Conservation (phyloP, 805 yeast species). For the Lipomyces orientalis region DNA sequence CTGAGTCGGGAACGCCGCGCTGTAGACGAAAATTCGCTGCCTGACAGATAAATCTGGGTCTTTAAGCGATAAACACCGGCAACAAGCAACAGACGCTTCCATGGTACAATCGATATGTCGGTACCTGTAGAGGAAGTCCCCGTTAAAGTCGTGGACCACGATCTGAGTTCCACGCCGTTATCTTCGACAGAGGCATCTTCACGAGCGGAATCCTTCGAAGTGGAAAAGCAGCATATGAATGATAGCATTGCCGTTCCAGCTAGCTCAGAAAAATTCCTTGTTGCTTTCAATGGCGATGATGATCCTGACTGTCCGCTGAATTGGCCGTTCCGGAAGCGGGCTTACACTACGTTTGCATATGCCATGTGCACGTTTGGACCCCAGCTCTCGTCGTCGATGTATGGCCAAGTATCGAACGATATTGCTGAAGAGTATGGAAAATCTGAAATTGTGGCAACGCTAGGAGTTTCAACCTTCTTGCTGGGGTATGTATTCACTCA, state of each 20-base stretch:
- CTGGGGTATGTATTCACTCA: slow-evolving; percentile 21
- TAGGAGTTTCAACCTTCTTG: slow-evolving; percentile 28
- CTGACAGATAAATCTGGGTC: background rate
- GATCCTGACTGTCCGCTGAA: slow-evolving; percentile 75
- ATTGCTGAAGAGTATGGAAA: slow-evolving; percentile 20
- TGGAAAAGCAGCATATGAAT: slow-evolving; percentile 11
- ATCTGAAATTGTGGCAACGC: slow-evolving; percentile 20
- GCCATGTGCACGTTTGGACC: slow-evolving; percentile 53
- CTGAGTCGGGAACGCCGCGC: too few relatives aligned
- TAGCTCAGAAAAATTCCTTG: slow-evolving; percentile 42
- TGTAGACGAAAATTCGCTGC: background rate
- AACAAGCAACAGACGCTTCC: background rate
- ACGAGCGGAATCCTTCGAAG: slow-evolving; percentile 16
- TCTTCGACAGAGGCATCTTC: slow-evolving; percentile 15
- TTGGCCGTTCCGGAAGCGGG: slow-evolving; percentile 48
- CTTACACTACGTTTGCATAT: slow-evolving; percentile 49
- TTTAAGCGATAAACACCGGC: background rate
- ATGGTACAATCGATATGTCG: background rate
- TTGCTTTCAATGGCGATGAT: slow-evolving; percentile 69
- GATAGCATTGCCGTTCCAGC: background rate
- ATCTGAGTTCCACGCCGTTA: background rate
- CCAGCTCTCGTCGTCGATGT: slow-evolving; percentile 58
- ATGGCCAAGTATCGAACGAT: slow-evolving; percentile 23
- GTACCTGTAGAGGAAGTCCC: background rate
- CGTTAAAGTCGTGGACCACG: background rate